A percentile compares a stretch with the other conserved stretches of the same genome.
Evolutionary conservation across 345 rosid genomes (phyloP).

Genomic region (Heritiera fomes): DNA sequence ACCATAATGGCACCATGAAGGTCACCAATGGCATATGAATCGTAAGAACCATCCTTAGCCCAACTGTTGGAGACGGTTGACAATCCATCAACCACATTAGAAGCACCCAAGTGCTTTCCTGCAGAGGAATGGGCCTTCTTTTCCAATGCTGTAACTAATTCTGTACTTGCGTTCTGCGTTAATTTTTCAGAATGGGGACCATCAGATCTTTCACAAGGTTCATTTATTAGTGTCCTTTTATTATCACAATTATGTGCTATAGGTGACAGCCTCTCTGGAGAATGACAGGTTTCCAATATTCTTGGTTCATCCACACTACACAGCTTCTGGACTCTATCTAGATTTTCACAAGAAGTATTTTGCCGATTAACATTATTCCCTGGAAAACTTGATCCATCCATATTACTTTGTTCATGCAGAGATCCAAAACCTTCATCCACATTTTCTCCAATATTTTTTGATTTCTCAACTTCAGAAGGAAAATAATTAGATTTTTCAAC

Average conservation of each 20-base stretch:
- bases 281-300: conserved; percentile 30
- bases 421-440: conserved; percentile 23
- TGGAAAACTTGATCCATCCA: conserved; percentile 20
- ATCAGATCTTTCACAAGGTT: conserved; percentile 27
- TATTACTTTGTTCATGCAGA: conserved; percentile 33
- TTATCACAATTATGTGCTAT: conserved; percentile 24
- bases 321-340: conserved; percentile 27
- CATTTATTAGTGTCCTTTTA: conserved; percentile 15
- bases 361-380: conserved; percentile 23
- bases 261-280: conserved; percentile 30
- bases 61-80: conserved; percentile 34
- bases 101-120: conserved; percentile 32
- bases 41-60: conserved; percentile 29
- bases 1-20: conserved; percentile 25
- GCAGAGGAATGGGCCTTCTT: conserved; percentile 23
- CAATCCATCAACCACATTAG: conserved; percentile 31
- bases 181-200: conserved; percentile 32
- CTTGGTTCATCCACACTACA: conserved; percentile 29
- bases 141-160: conserved; percentile 15
- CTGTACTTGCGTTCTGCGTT: conserved; percentile 13
- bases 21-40: conserved; percentile 31
- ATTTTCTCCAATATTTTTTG: conserved; percentile 26
- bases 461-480: conserved; percentile 21
- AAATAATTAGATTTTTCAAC: conserved; percentile 29
- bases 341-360: conserved; percentile 31